Base-by-base conservation (phyloP, 805 yeast species). In the Ogataea henricii region DNA sequence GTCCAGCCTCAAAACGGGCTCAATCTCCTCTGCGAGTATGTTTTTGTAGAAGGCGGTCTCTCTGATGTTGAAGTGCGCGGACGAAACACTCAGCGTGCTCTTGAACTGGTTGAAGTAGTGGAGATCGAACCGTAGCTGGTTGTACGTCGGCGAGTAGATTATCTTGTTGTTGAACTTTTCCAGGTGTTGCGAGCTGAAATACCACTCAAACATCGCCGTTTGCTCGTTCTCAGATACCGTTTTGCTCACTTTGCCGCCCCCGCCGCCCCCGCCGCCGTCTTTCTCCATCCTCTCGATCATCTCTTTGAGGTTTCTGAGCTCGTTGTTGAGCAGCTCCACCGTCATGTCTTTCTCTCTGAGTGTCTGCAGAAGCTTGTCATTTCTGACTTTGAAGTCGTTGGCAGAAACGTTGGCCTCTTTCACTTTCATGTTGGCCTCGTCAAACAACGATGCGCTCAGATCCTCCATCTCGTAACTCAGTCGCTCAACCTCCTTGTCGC, bases 371-470 rank as follows among this genome's bases (percentile, higher is more conserved):
- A 87, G 63, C 53, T 77, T 81, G 27, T 76, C 68, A 56, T 86
- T 86, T 54, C 82, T 80, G 42, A 78, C 66, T 56, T 83, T 81
- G 51, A 73, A 73, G 27, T 79, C 81, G 59, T 83, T 76, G 4
- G 83, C 78, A 47, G 84, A 86, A 45, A 81, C 74, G 50, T 87
- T 79, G 0, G 96, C 96, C 52, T 83, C 80, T 41, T 85, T 81
- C 6, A 89, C 96, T 88, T 88, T 87, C 42, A 77, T 76, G 62
- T 89, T 89, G 12, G 96, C 96, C 61, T 89, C 94, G 52, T 81
- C 85, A 61, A 89, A 89, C 26, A 89, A 68, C 1, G 90, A 81
- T 1, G 84, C 88, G 1, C 90, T 80, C 40, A 89, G 67, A 33
- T 88, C 96, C 60, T 87, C 94, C 30, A 89, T 86, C 62, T 89